Evolutionary conservation across 257 asterid species (phyloP).

Genomic region (Gardenia jasminoides): DNA sequence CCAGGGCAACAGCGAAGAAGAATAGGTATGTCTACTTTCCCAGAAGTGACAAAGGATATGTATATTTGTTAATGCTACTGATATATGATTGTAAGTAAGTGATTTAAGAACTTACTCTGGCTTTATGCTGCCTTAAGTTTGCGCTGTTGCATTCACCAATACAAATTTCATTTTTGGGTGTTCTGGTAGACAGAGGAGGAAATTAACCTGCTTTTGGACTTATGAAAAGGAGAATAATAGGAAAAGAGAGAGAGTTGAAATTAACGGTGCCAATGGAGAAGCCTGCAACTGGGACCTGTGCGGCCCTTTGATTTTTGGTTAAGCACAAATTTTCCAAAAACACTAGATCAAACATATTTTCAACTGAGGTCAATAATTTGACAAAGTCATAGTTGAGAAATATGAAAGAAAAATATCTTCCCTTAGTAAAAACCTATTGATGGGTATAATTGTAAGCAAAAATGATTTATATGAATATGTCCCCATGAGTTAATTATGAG

Average conservation of each 20-base stretch:
- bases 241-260: neutral
- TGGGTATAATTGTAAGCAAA: neutral
- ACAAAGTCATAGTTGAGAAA: neutral
- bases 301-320: neutral
- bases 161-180: neutral
- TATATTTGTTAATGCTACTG: neutral
- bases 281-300: neutral
- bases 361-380: neutral
- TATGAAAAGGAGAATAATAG: neutral
- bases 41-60: neutral
- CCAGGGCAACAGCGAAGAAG: slow-evolving; percentile 82
- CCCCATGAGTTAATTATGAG: neutral
- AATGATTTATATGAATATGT: neutral
- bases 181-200: neutral
- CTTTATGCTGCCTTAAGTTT: neutral
- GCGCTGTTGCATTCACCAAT: neutral
- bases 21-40: slow-evolving; percentile 54
- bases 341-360: neutral
- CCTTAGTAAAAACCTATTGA: neutral
- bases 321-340: neutral
- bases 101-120: neutral
- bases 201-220: neutral
- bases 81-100: neutral
- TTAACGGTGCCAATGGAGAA: neutral
- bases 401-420: neutral